phyloP scores from a whole-genome alignment of 257 asterid genomes.

The Capsicum rhomboideum region DNA sequence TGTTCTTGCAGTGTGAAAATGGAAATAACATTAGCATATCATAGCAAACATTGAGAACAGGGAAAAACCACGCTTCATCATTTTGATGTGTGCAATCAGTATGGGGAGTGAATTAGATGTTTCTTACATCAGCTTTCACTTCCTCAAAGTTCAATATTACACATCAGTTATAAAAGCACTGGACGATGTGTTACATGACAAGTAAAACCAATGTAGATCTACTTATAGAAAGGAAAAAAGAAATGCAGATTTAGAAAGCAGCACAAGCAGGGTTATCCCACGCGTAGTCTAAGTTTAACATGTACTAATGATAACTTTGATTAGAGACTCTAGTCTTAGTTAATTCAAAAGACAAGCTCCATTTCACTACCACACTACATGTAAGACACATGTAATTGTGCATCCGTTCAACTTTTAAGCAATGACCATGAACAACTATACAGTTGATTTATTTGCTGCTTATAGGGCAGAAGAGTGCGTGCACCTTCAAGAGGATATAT shows the following conservation, averaged over 20 bases:
- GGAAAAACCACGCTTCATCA: accelerated
- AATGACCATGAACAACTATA: too few relatives aligned
- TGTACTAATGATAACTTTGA: background rate
- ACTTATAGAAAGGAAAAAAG: background rate
- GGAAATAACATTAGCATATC: background rate
- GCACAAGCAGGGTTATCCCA: background rate
- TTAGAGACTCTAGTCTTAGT: background rate
- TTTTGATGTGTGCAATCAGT: background rate
- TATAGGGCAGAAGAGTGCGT: too few relatives aligned
- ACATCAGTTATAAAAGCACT: background rate
- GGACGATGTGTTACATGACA: background rate
- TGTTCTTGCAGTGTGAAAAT: background rate
- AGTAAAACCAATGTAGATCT: background rate
- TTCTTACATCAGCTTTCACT: background rate
- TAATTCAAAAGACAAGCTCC: background rate
- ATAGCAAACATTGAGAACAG: background rate
- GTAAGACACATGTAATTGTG: background rate
- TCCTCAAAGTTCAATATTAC: background rate
- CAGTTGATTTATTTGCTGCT: too few relatives aligned
- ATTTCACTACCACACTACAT: background rate
- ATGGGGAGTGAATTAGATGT: background rate
- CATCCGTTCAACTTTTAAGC: too few relatives aligned
- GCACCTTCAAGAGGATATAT: too few relatives aligned
- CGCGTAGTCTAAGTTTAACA: background rate
- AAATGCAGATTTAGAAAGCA: background rate